Evolutionary conservation across 148 eudicot species (phyloP), one percentile per base, ranked within the genome.

Genomic region (Selenicereus undatus): DNA sequence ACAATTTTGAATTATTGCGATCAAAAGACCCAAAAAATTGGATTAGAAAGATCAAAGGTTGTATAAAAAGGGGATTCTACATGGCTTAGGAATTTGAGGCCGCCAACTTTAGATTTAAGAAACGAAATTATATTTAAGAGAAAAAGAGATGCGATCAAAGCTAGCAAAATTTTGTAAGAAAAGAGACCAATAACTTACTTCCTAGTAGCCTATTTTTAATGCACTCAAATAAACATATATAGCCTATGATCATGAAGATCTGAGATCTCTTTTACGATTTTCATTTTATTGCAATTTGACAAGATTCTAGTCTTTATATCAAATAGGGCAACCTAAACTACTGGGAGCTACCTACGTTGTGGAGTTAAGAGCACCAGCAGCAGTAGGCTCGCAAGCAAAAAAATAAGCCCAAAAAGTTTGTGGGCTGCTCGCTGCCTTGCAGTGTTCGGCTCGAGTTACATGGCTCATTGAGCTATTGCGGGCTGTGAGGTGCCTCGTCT

Each of bases 261-360:
- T n/a, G n/a, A n/a, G n/a, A n/a, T 70, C 73, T 70, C 73, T 32
- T 70, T 70, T 70, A 70, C 35, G 73, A 24, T 70, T 70, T 35
- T 70, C 22, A 70, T 70, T 70, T 70, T 35, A 36, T 35, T 35
- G 21, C 35, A 45, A 70, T 70, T 70, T 35, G 73, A 70, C 73
- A 70, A 8, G 73, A 70, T 35, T 35, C 43, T 70, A 30, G n/a
- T 69, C 5, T 2, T 69, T 8, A 5, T 69, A 3, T 5, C 27
- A 8, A 70, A 5, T 17, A 29, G 26, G 12, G 73, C 6, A 35
- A 10, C 45, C 43, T 70, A 35, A 70, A 43, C 39, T 32, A 32
- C 32, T 70, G 22, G 6, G 68, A 62, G 62, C 62, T 56, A 56
- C 18, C 14, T 56, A 56, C 52, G 10, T 11, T 10, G 52, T 6